Conservation (phyloP, 805 yeast species). For the Brettanomyces bruxellensis region DNA sequence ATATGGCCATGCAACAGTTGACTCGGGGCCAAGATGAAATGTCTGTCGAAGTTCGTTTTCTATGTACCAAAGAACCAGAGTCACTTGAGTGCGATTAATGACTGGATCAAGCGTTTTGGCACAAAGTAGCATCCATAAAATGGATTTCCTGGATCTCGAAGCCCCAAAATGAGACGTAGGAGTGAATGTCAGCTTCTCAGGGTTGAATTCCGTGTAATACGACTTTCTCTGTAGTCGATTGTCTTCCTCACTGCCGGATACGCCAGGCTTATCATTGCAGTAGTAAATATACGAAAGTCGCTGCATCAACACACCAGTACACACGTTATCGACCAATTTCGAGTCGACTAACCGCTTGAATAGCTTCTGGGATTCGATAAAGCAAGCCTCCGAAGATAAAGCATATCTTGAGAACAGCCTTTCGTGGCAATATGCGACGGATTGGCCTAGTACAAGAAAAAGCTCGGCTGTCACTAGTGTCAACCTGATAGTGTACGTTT, state of each 20-base stretch:
- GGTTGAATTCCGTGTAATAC: constrained; percentile 29
- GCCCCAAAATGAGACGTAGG: constrained; percentile 39
- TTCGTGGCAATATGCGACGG: constrained; percentile 14
- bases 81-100: constrained; percentile 18
- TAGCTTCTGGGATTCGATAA: constrained; percentile 35
- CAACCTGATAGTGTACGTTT: constrained; percentile 63
- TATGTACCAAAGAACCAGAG: constrained; percentile 15
- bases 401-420: neutral
- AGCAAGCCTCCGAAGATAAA: constrained; percentile 29
- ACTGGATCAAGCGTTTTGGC: constrained; percentile 56
- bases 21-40: neutral
- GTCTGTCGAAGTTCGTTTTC: constrained; percentile 11
- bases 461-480: constrained; percentile 62
- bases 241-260: neutral
- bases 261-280: constrained; percentile 17
- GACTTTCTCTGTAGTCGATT: constrained; percentile 6
- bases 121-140: constrained; percentile 69
- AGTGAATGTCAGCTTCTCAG: constrained; percentile 23
- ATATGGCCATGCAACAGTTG: constrained; percentile 17
- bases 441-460: constrained; percentile 34
- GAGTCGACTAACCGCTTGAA: constrained; percentile 35
- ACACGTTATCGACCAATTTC: constrained; percentile 35
- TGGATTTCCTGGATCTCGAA: constrained; percentile 61
- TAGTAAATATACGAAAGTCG: constrained; percentile 26
- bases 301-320: constrained; percentile 30